phyloP scores from a whole-genome alignment of 2,329 filamentous ascomycete species.

The Aspergillus vadensis region DNA sequence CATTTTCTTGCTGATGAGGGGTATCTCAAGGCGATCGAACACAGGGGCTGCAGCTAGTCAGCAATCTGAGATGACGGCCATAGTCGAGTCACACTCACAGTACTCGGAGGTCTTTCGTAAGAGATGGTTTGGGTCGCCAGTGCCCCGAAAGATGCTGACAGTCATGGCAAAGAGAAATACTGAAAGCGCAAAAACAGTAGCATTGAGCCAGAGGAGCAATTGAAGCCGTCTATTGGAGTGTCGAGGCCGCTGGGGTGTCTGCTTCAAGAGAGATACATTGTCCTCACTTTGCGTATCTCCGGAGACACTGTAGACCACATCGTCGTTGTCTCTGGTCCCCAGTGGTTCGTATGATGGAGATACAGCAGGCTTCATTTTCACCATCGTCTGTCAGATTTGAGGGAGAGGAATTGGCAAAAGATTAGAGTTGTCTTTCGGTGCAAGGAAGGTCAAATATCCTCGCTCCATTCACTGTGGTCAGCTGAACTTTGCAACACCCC shows the following conservation, averaged over 20 bases:
- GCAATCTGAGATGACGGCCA: background rate
- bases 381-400: background rate
- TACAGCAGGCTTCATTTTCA: background rate
- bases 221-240: background rate
- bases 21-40: background rate
- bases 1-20: background rate
- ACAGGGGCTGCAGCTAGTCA: background rate
- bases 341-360: background rate
- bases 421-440: background rate
- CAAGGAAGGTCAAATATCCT: background rate
- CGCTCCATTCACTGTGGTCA: no score
- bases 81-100: background rate
- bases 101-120: constrained; percentile 2
- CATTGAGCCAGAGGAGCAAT: background rate
- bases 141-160: background rate
- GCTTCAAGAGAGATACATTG: background rate
- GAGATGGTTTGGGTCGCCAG: background rate
- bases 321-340: background rate
- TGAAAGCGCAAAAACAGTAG: background rate
- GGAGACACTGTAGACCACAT: background rate
- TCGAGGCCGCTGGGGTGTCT: background rate
- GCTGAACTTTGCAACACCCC: no score
- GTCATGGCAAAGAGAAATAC: background rate
- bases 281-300: background rate
- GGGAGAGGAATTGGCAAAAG: background rate